Base-by-base conservation (phyloP, 441 rosid species). In the Eutrema salsugineum region DNA sequence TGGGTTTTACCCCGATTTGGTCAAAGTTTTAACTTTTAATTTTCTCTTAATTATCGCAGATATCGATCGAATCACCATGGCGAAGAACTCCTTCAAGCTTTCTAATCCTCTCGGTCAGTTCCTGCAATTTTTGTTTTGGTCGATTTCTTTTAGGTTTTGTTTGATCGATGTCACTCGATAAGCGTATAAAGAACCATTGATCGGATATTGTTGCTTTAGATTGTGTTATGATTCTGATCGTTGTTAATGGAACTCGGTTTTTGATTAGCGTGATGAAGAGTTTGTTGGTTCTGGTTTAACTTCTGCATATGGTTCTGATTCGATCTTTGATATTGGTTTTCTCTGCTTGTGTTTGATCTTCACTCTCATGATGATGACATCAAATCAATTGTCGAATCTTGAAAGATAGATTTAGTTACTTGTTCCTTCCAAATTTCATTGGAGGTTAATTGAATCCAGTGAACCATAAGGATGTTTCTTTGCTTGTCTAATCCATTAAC, bases 61-160 rank as follows among this genome's bases (percentile, higher is more conserved):
- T 56, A 76, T n/a, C 1, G 8, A 70, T 55, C 40, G 43, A 63
- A 22, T 76, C 42, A 17, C 8, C 62, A 76, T 76, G 79, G 76
- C 55, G 0, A 70, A 70, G 55, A 70, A 63, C 71, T 63, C 75
- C 11, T 75, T 68, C 70, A 75, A 75, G 70, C 75, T 75, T 11
- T 68, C 75, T 62, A 68, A 68, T n/a, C 70, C 79, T 62, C 70
- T 75, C 1, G 75, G 79, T 75, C 1, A 54, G 79, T 75, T 66
- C 51, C 19, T 20, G 5, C 1, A 22, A 22, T 39, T 10, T 33
- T 17, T 63, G 6, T 53, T 4, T 12, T 24, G 15, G 28, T 42
- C 16, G 10, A 20, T 19, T 36, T 8, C 15, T 11, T 11, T 15
- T 8, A 56, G 14, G n/a, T 63, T 63, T 33, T 32, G 46, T 8